Base-by-base conservation (phyloP, 352 stramenopile genomes). In the Halophytophthora polymorphica region DNA sequence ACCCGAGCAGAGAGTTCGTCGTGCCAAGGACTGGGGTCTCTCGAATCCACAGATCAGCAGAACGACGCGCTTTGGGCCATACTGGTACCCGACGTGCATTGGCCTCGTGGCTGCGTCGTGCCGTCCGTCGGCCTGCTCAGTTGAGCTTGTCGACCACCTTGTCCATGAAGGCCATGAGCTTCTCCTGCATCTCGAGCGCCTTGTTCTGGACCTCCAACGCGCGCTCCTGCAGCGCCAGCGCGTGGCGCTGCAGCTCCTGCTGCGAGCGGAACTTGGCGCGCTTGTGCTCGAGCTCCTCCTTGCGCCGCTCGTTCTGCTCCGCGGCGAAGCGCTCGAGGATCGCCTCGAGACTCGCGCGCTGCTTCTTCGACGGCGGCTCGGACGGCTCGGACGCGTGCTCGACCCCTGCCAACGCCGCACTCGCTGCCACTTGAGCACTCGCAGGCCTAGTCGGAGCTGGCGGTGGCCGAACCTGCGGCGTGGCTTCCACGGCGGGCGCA, bases 61-160 rank as follows among this genome's bases (percentile, higher is more conserved):
- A n/a, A n/a, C n/a, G n/a, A n/a, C n/a, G n/a, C n/a, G n/a, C n/a
- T n/a, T n/a, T n/a, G n/a, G n/a, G n/a, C n/a, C n/a, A n/a, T n/a
- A n/a, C n/a, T n/a, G n/a, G 18, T 39, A 39, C 35, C 35, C 18
- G 35, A 39, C 18, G 35, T 39, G 18, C 18, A 39, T 34, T n/a
- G n/a, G n/a, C n/a, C n/a, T n/a, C n/a, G n/a, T n/a, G n/a, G n/a
- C n/a, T n/a, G n/a, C n/a, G n/a, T n/a, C n/a, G n/a, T n/a, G n/a
- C n/a, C n/a, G n/a, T n/a, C n/a, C n/a, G n/a, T n/a, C n/a, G n/a
- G n/a, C n/a, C n/a, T n/a, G n/a, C 34, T 50, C 35, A 66, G 35
- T 44, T 45, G 13, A 67, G 31, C 39, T 64, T 68, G 25, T 68
- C 60, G 46, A 68, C 62, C 7, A 56, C 44, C 49, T 58, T 64